phyloP scores from a whole-genome alignment of 345 rosid species.

The Eucalyptus microcorys region DNA sequence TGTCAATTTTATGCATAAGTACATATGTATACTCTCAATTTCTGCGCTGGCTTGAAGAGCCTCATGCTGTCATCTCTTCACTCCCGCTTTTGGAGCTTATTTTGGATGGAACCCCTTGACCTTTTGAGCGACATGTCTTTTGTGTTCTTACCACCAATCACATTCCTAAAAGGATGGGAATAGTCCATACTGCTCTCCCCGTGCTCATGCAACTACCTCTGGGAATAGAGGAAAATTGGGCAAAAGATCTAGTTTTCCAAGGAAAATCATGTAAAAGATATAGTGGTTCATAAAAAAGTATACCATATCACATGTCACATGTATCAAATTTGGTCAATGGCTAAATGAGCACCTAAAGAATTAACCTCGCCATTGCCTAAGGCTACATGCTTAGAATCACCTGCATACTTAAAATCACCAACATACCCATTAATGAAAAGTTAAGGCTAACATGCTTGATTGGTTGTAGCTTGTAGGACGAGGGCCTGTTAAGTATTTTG shows the following conservation, averaged over 20 bases:
- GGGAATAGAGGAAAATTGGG: not conserved
- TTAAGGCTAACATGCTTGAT: not conserved
- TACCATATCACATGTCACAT: not conserved
- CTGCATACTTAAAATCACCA: not conserved
- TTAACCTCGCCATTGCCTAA: not conserved
- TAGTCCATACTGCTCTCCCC: not conserved
- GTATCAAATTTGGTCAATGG: not conserved
- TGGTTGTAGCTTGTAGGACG: not conserved
- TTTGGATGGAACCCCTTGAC: not conserved
- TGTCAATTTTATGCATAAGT: not conserved
- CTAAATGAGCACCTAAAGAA: not conserved
- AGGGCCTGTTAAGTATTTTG: not conserved
- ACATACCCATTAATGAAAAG: not conserved
- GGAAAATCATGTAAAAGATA: not conserved
- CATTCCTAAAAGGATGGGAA: not conserved
- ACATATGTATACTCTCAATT: not conserved
- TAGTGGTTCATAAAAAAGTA: not conserved
- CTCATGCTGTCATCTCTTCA: too few species aligned
- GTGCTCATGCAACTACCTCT: not conserved
- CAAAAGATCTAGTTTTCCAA: not conserved
- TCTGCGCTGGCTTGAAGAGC: too few species aligned
- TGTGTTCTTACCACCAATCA: not conserved
- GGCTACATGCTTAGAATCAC: not conserved
- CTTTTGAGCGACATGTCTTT: not conserved
- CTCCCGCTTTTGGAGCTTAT: not conserved